Percentiles rank a stretch among this genome's conserved stretches.
Conservation (phyloP, 2,329 filamentous ascomycete genomes). For the Exophiala oligosperma region DNA sequence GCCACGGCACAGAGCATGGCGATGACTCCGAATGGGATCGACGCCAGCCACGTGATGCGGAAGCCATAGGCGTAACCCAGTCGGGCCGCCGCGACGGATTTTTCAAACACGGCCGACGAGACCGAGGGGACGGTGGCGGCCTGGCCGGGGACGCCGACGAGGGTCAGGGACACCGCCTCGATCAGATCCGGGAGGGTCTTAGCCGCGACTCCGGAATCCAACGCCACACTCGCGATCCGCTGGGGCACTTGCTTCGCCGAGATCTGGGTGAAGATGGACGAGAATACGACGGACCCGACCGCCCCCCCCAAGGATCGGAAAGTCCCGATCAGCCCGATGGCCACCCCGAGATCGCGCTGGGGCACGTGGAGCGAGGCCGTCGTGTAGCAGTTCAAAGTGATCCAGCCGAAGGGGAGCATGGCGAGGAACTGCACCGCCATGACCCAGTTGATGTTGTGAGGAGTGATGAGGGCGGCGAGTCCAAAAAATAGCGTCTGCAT, state of each 20-base stretch:
- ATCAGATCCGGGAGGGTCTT: slow-evolving; percentile 17
- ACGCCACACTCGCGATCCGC: slow-evolving; percentile 9
- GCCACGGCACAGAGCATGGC: slow-evolving; percentile 20
- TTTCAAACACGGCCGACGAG: slow-evolving; percentile 10
- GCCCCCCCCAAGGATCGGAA: slow-evolving; percentile 21
- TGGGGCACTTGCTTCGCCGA: slow-evolving; percentile 12
- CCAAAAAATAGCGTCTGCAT: slow-evolving; percentile 24
- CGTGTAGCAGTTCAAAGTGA: slow-evolving; percentile 21
- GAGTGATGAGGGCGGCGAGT: slow-evolving; percentile 19
- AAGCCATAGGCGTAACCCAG: slow-evolving; percentile 22
- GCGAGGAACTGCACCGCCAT: slow-evolving; percentile 22
- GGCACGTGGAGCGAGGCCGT: slow-evolving; percentile 22
- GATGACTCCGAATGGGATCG: slow-evolving; percentile 20
- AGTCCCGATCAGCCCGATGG: slow-evolving; percentile 22
- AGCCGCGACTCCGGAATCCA: slow-evolving; percentile 7
- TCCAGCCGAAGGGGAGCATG: slow-evolving; percentile 23
- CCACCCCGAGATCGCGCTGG: slow-evolving; percentile 19
- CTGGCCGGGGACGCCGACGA: slow-evolving; percentile 19
- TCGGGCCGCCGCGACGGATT: slow-evolving; percentile 16
- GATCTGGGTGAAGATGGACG: slow-evolving; percentile 21
- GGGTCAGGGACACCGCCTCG: slow-evolving; percentile 17
- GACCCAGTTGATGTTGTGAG: slow-evolving; percentile 22
- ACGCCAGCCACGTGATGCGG: slow-evolving; percentile 22
- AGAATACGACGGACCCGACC: slow-evolving; percentile 20
- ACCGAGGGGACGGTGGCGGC: slow-evolving; percentile 17